Percentiles rank a stretch among this genome's conserved stretches.
These are phyloP conservation scores for Aspergillus niger DNA, from an alignment of 2,329 filamentous ascomycete species.

Conservation along the genomic window DNA sequence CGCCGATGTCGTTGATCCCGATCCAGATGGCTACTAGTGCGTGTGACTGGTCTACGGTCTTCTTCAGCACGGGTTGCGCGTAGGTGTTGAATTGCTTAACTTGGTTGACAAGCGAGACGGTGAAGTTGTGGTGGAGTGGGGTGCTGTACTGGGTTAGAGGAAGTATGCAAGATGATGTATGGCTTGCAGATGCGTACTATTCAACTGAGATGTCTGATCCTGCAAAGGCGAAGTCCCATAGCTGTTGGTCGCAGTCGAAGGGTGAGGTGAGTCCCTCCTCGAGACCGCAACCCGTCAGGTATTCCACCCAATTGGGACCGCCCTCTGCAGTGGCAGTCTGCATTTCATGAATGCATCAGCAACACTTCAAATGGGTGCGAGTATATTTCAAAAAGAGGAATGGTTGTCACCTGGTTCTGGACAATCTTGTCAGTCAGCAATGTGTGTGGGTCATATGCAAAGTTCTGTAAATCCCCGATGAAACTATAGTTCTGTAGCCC, in stretches of 20 bases:
- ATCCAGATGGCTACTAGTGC: slow-evolving; percentile 58
- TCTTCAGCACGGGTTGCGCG: slow-evolving; percentile 44
- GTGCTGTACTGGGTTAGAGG: slow-evolving; percentile 34
- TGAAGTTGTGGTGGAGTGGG: slow-evolving; percentile 55
- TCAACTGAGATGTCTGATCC: slow-evolving; percentile 53
- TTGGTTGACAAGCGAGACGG: slow-evolving; percentile 54
- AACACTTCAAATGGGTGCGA: neutral
- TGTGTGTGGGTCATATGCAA: slow-evolving; percentile 47
- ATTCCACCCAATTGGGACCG: slow-evolving; percentile 59
- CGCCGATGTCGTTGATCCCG: slow-evolving; percentile 59
- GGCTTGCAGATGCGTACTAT: slow-evolving; percentile 31
- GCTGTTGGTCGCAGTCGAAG: slow-evolving; percentile 47
- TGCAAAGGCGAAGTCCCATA: slow-evolving; percentile 61
- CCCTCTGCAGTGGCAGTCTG: slow-evolving; percentile 54
- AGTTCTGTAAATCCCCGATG: slow-evolving; percentile 56
- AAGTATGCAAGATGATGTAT: neutral
- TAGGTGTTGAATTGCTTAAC: slow-evolving; percentile 52
- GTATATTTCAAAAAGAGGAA: neutral
- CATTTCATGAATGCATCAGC: neutral
- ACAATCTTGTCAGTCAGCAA: slow-evolving; percentile 54
- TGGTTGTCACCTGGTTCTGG: slow-evolving; percentile 46
- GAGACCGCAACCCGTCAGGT: slow-evolving; percentile 54
- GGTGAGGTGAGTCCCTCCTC: slow-evolving; percentile 48
- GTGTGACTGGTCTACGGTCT: slow-evolving; percentile 32
- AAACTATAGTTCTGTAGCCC: slow-evolving; percentile 56